These are phyloP conservation scores for Dunaliella salina DNA, from an alignment of 163 green algal species.

Conservation along the genomic window DNA sequence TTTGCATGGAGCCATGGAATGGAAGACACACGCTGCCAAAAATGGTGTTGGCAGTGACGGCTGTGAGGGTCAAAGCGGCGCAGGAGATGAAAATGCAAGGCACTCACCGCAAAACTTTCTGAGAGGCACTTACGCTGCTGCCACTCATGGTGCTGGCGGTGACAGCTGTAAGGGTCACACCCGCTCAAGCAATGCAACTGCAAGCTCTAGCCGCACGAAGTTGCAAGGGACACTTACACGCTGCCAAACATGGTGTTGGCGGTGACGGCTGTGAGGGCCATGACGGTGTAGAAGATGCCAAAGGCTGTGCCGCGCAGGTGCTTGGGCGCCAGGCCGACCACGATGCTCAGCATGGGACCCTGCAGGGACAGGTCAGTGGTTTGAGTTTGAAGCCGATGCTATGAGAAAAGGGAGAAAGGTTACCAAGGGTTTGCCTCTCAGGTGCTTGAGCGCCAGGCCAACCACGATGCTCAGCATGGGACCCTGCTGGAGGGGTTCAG, in stretches of 20 bases:
- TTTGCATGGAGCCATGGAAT: not conserved
- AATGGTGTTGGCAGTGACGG: conserved; percentile 46
- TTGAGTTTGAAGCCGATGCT: not conserved
- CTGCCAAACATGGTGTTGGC: conserved; percentile 55
- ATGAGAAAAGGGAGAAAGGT: conserved; percentile 14
- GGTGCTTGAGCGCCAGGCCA: conserved; percentile 26
- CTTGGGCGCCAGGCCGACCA: conserved; percentile 41
- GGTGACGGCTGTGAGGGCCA: conserved; percentile 44
- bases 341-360: conserved; percentile 52
- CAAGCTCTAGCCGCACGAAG: not conserved
- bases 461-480: not conserved
- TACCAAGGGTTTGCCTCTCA: conserved; percentile 54
- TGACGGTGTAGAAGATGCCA: conserved; percentile 63
- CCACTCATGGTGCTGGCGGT: conserved; percentile 43
- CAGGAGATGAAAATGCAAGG: conserved; percentile 56
- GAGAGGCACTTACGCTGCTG: no score
- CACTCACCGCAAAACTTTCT: conserved; percentile 48
- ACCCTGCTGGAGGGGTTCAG: no score
- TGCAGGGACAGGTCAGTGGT: conserved; percentile 4
- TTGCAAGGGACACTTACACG: conserved; percentile 15
- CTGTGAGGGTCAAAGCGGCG: conserved; percentile 50
- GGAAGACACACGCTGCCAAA: conserved; percentile 40
- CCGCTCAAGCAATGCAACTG: conserved; percentile 51
- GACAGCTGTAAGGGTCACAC: conserved; percentile 47
- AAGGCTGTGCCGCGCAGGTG: conserved; percentile 55